A percentile compares a stretch with the other conserved stretches of the same genome.
phyloP scores from a whole-genome alignment of 148 eudicot species.

The Euryodendron excelsum region DNA sequence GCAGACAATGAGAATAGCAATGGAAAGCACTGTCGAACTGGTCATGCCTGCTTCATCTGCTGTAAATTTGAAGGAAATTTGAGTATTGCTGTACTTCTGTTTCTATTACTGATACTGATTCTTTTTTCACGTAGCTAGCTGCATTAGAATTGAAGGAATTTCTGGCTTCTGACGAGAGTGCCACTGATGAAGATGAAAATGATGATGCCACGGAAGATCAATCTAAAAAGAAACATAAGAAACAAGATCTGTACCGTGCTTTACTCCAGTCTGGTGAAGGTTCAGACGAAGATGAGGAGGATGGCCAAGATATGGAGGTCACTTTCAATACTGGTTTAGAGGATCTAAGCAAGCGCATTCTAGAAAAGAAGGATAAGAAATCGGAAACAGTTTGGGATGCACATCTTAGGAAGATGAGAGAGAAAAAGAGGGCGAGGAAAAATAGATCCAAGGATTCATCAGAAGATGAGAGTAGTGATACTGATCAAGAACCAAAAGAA shows the following conservation, averaged over 20 bases:
- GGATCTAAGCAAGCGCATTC: conserved; percentile 76
- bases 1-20: neutral
- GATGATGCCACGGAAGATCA: conserved; percentile 26
- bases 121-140: conserved; percentile 42
- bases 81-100: neutral
- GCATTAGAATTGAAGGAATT: conserved; percentile 71
- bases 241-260: conserved; percentile 61
- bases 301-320: conserved; percentile 91
- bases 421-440: conserved; percentile 69
- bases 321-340: conserved; percentile 92
- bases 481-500: conserved; percentile 42
- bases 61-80: neutral
- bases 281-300: conserved; percentile 57
- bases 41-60: neutral
- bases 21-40: neutral
- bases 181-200: conserved; percentile 52
- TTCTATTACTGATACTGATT: neutral
- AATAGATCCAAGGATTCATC: conserved; percentile 62
- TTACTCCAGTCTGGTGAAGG: conserved; percentile 67
- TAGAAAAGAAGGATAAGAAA: conserved; percentile 77
- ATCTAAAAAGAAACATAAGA: conserved; percentile 41
- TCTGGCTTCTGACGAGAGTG: conserved; percentile 88
- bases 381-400: conserved; percentile 90
- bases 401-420: conserved; percentile 66
- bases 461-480: conserved; percentile 67